Percentiles rank a stretch among this genome's conserved stretches.
Evolutionary conservation across 305 asterid genomes (phyloP).

Genomic region (Fraxinus velutina): DNA sequence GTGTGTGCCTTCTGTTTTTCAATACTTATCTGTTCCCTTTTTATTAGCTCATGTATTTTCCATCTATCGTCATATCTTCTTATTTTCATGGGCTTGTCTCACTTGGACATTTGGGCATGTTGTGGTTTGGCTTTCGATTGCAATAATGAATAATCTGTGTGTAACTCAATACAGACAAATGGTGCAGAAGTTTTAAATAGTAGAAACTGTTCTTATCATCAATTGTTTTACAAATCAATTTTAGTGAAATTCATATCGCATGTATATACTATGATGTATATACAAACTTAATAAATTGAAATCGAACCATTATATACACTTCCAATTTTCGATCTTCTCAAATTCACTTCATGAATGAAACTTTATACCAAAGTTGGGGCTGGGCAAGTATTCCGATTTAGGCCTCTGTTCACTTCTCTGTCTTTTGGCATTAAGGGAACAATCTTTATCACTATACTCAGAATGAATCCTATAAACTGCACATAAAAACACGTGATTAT

Average conservation of each 20-base stretch:
- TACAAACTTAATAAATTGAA: neutral
- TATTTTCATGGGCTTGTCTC: neutral
- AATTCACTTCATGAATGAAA: neutral
- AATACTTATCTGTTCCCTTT: neutral
- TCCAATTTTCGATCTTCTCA: neutral
- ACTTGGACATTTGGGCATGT: neutral
- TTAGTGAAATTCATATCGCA: neutral
- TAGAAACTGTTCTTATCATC: neutral
- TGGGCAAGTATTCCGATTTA: neutral
- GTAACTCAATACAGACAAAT: neutral
- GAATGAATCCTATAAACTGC: conserved; percentile 47
- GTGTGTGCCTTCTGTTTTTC: neutral
- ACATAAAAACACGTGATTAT: neutral
- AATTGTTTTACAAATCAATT: neutral
- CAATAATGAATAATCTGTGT: neutral
- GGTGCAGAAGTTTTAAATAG: neutral
- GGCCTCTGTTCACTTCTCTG: conserved; percentile 7
- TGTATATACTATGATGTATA: neutral
- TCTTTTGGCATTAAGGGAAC: conserved; percentile 29
- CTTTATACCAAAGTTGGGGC: neutral
- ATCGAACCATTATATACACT: neutral
- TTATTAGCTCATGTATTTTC: neutral
- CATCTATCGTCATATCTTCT: neutral
- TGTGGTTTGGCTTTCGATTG: neutral
- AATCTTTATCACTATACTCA: conserved; percentile 39